A percentile compares a stretch with the other conserved stretches of the same genome.
phyloP scores from a whole-genome alignment of 1,284 basidiomycete species.

The Cryptococcus sp. region DNA sequence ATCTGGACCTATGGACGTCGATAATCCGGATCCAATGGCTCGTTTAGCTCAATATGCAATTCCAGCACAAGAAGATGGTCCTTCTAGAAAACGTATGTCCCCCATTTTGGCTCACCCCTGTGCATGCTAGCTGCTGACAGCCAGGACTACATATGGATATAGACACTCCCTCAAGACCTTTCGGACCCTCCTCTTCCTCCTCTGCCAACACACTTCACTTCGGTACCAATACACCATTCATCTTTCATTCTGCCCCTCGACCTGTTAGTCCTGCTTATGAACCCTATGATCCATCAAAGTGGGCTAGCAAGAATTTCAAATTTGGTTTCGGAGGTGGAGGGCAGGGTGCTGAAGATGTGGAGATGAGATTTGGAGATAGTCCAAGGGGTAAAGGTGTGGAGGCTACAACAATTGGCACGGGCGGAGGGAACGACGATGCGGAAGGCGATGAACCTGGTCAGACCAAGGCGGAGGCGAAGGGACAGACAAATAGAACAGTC shows the following conservation, averaged over 20 bases:
- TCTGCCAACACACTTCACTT: slow-evolving; percentile 3
- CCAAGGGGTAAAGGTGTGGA: slow-evolving; percentile 14
- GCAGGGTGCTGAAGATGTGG: slow-evolving; percentile 26
- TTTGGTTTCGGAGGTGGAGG: slow-evolving; percentile 2
- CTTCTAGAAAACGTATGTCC: slow-evolving; percentile 38
- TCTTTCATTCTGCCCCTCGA: slow-evolving; percentile 17
- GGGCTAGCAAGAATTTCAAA: slow-evolving; percentile 27
- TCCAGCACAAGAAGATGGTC: slow-evolving; percentile 28
- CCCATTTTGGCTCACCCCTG: not conserved
- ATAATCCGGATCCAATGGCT: slow-evolving; percentile 19
- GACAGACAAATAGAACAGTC: not conserved
- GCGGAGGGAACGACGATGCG: slow-evolving; percentile 12
- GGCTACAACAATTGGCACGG: not conserved
- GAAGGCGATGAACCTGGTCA: slow-evolving; percentile 5
- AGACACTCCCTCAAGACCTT: slow-evolving; percentile 11
- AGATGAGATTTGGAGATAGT: slow-evolving; percentile 30
- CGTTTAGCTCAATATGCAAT: slow-evolving; percentile 29
- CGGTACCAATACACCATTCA: slow-evolving; percentile 21
- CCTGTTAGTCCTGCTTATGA: slow-evolving; percentile 8
- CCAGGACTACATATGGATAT: slow-evolving; percentile 40
- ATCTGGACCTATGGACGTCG: slow-evolving; percentile 43
- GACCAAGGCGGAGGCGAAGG: slow-evolving; percentile 2
- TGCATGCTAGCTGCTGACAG: not conserved
- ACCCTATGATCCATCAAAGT: slow-evolving; percentile 35
- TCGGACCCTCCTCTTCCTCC: slow-evolving; percentile 3